Base-by-base conservation (phyloP, 208 protist species). In the Crithidia brevicula region DNA sequence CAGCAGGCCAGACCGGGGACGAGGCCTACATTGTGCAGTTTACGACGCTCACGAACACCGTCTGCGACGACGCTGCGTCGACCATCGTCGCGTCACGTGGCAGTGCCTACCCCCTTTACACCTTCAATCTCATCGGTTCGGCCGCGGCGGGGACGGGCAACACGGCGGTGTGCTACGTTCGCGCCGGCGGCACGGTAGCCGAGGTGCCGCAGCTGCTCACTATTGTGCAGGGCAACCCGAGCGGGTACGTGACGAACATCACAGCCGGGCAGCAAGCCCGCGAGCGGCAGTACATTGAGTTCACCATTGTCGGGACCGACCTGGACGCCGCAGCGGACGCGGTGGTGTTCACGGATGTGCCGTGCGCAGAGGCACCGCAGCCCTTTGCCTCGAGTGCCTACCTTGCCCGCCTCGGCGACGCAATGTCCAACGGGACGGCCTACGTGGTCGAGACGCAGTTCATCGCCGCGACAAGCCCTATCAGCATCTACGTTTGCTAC, bases 171-270 rank as follows among this genome's bases (percentile, higher is more conserved):
- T 97, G 92, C 77, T 94, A 94, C 79, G 82, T 85, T 30, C 75
- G 80, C 43, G 54, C 70, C 6, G 63, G 64, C 15, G 88, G 79
- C 27, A 93, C 89, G 7, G 89, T 95, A 22, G 92, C 92, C 0
- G 89, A 97, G 72, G 86, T 97, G 53, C 88, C 89, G 49, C 79
- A 93, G 81, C 73, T 86, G 27, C 66, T 95, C n/a, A 45, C 46
- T 7, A 67, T 97, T 16, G 58, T 40, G 1, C 47, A 47, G 20
- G 79, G 81, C 38, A 95, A 94, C 72, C 92, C 92, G 38, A 68
- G 62, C 45, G 72, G 78, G 25, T 97, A 95, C 70, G 61, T 70
- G 33, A 87, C 78, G 46, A 86, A 90, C 70, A 56, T 83, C n/a
- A 36, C 31, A 11, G 16, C 25, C 27, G 59, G 49, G 5, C 15